Conservation (phyloP, 371 early-diverging fungal genomes). For the Coemansia sp. region DNA sequence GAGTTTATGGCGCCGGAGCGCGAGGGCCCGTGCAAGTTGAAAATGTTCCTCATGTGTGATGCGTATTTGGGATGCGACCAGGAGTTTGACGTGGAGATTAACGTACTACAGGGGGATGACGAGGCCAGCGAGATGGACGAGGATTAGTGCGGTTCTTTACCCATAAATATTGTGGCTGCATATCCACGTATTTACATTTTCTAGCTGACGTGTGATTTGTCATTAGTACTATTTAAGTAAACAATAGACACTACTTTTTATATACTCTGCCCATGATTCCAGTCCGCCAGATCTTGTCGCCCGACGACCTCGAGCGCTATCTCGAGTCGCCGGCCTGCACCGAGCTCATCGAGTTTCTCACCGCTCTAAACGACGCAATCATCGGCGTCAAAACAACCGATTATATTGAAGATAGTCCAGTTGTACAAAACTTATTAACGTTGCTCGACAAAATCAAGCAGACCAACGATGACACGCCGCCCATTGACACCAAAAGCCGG, state of each 20-base stretch:
- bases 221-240: background rate
- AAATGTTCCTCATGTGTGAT: slow-evolving; percentile 91
- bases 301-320: slow-evolving; percentile 81
- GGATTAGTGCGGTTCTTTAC: background rate
- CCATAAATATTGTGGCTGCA: background rate
- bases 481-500: slow-evolving; percentile 74
- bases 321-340: slow-evolving; percentile 64
- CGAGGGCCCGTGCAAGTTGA: slow-evolving; percentile 66
- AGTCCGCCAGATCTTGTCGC: slow-evolving; percentile 73
- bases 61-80: slow-evolving; percentile 92
- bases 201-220: background rate
- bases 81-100: slow-evolving; percentile 78
- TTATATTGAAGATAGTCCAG: slow-evolving; percentile 34
- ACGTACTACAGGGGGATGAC: slow-evolving; percentile 60
- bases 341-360: slow-evolving; percentile 68
- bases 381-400: slow-evolving; percentile 58
- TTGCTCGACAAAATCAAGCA: slow-evolving; percentile 63
- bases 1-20: slow-evolving; percentile 78
- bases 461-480: slow-evolving; percentile 70
- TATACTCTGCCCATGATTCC: slow-evolving; percentile 54
- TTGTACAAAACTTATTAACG: slow-evolving; percentile 58
- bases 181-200: background rate
- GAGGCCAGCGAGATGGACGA: slow-evolving; percentile 12
- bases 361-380: slow-evolving; percentile 67
- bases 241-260: background rate